Evolutionary conservation across 768 basidiomycete species (phyloP).

Genomic region (Basidioascus undulatus): DNA sequence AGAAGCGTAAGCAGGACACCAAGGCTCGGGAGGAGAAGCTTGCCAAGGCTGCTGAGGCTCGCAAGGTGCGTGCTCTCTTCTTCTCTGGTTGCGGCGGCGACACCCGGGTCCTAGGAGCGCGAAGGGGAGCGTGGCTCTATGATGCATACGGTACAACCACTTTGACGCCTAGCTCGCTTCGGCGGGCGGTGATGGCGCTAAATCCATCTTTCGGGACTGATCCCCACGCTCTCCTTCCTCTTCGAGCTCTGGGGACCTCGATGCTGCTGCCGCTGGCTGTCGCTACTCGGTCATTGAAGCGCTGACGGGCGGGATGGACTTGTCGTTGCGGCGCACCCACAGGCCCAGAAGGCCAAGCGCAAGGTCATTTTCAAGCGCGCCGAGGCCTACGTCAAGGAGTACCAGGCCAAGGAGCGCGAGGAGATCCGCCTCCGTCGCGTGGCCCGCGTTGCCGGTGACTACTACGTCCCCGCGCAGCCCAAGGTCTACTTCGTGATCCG

Average conservation of each 20-base stretch:
- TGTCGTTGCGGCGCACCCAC: not conserved
- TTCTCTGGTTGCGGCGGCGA: not conserved
- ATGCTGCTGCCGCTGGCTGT: constrained; percentile 3
- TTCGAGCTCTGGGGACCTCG: constrained; percentile 7
- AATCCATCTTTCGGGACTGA: constrained; percentile 94
- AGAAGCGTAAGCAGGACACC: constrained; percentile 96
- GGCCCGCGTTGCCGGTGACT: constrained; percentile 76
- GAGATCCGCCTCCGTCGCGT: constrained; percentile 84
- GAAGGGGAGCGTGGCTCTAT: constrained; percentile 23
- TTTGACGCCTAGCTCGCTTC: constrained; percentile 60
- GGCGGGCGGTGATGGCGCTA: constrained; percentile 45
- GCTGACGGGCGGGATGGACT: not conserved
- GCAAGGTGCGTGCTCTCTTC: constrained; percentile 40
- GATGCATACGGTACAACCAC: constrained; percentile 65
- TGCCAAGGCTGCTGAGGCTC: constrained; percentile 53
- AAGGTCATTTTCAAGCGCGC: constrained; percentile 98
- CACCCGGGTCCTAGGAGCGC: too few relatives aligned
- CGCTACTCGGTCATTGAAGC: not conserved
- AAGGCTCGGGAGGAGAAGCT: constrained; percentile 86
- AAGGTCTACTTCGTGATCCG: constrained; percentile 96
- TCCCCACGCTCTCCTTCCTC: constrained; percentile 6
- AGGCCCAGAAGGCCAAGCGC: constrained; percentile 79
- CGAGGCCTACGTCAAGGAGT: constrained; percentile 94
- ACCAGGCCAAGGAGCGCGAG: constrained; percentile 73
- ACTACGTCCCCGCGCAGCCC: constrained; percentile 87